Base-by-base conservation (phyloP, 495 filamentous ascomycete species). In the Parathielavia appendiculata region DNA sequence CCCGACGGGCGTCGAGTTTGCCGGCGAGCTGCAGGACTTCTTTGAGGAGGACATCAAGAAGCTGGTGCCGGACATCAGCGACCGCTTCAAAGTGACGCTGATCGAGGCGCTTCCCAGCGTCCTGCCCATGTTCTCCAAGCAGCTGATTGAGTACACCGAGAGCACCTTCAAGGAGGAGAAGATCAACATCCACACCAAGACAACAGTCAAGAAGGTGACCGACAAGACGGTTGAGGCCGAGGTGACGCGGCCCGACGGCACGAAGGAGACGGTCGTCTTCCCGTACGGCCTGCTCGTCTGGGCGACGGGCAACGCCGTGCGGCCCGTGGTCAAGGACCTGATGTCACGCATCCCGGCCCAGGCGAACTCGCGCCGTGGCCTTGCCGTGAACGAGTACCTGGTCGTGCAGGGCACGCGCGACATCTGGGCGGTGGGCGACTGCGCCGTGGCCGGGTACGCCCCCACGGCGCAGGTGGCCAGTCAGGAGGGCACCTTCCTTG, bases 41-140 rank as follows among this genome's bases (percentile, higher is more conserved):
- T 97, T 97, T 75, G 88, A 96, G 72, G 83, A 95, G 60, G 95
- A 99, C 72, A 82, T 99, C 67, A 90, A 87, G 81, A 97, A 97
- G 79, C 95, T 95, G 84, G 88, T 97, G 63, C 93, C 93, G 38
- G 92, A 96, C 54, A 96, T 97, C 75, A 79, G 84, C 70, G 84
- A 92, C 66, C 89, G 91, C 73, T 96, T 99, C 83, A 86, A 91
- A 60, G 92, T 99, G 49, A 99, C 93, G 51, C 86, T 99, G 22
- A 90, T 97, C 63, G 93, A 99, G 77, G 93, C 95, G 56, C 84
- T 97, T n/a, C 93, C 93, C 58, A 96, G 95, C 72, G 95, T 97
- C 38, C 83, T 98, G 38, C 93, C 93, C 65, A 93, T 90, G 86
- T 99, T 99, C 82, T 96, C 91, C 71, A 97, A 97, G 81, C 89